Conservation (phyloP, 345 rosid genomes). For the Zanthoxylum bungeanum region DNA sequence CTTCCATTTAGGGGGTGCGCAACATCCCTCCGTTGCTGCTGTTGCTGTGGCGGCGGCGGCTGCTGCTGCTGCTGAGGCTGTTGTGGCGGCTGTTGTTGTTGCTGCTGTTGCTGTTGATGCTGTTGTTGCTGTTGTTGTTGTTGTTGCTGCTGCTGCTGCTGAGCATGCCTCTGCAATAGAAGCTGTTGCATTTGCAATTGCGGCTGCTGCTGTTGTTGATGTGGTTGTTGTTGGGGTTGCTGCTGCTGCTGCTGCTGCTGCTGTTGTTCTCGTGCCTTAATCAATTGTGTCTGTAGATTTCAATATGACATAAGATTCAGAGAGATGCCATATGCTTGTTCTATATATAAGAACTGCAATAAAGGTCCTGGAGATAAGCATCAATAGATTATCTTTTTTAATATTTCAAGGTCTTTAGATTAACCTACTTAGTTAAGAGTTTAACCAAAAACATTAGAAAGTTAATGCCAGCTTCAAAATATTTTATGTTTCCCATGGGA, state of each 20-base stretch:
- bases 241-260: constrained; percentile 45
- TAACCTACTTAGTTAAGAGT: no score
- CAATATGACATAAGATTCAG: constrained; percentile 4
- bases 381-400: neutral
- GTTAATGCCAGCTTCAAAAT: constrained; percentile 1
- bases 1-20: constrained; percentile 75
- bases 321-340: neutral
- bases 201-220: constrained; percentile 41
- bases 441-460: neutral
- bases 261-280: constrained; percentile 69
- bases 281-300: constrained; percentile 55
- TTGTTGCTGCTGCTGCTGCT: constrained; percentile 51
- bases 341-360: neutral
- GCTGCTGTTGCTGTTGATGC: constrained; percentile 23
- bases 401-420: no score
- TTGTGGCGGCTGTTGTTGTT: constrained; percentile 34
- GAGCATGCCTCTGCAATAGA: constrained; percentile 45
- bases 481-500: neutral
- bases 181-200: constrained; percentile 55
- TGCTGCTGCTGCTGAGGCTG: constrained; percentile 56
- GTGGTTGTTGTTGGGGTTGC: constrained; percentile 51
- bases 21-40: constrained; percentile 75
- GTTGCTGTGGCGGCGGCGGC: constrained; percentile 46
- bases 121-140: constrained; percentile 37
- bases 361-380: neutral